phyloP scores from a whole-genome alignment of 768 basidiomycete species.

The Asterophora lycoperdoides region DNA sequence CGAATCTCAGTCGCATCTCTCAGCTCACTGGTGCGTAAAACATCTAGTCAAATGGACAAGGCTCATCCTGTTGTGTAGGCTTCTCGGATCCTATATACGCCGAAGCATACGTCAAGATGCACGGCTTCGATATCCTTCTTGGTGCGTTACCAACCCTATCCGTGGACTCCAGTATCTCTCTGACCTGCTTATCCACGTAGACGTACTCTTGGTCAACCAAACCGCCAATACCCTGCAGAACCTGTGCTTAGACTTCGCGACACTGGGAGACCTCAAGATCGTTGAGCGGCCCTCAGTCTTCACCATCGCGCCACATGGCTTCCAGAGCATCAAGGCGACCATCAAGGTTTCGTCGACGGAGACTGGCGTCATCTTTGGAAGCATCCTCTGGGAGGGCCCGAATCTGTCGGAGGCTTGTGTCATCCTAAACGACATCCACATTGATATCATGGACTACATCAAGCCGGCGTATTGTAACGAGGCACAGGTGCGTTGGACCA shows the following conservation, averaged over 20 bases:
- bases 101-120: conserved; percentile 96
- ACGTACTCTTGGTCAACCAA: conserved; percentile 96
- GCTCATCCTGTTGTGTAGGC: conserved; percentile 39
- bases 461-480: conserved; percentile 95
- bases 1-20: conserved; percentile 87
- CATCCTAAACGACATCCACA: conserved; percentile 94
- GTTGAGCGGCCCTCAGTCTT: conserved; percentile 94
- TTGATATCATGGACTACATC: conserved; percentile 99
- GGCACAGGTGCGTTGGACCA: conserved; percentile 58
- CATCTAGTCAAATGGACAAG: no score
- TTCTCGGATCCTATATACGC: conserved; percentile 99
- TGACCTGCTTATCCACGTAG: conserved; percentile 32
- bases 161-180: not conserved
- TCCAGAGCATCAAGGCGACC: conserved; percentile 98
- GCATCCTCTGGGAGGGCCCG: conserved; percentile 93
- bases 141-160: conserved; percentile 39
- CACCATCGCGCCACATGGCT: conserved; percentile 92
- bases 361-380: conserved; percentile 97
- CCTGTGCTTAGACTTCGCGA: conserved; percentile 95
- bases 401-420: conserved; percentile 87
- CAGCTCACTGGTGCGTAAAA: conserved; percentile 77
- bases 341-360: conserved; percentile 99
- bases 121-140: conserved; percentile 94
- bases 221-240: conserved; percentile 93
- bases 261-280: conserved; percentile 93